phyloP scores from a whole-genome alignment of 805 yeast genomes.

The Komagataella pseudopastoris region DNA sequence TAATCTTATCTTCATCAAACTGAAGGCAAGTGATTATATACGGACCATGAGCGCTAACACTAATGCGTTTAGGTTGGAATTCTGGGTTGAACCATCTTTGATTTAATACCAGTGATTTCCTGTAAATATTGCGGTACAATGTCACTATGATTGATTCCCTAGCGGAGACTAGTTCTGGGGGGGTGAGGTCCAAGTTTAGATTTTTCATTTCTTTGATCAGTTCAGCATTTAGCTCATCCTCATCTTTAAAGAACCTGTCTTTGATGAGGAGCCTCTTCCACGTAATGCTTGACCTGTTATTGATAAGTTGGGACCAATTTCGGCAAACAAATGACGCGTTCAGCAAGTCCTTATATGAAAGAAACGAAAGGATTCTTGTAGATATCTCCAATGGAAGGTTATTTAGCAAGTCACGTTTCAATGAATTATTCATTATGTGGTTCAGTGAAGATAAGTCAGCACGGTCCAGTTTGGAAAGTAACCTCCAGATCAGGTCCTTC shows the following conservation, averaged over 20 bases:
- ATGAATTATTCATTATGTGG: conserved; percentile 32
- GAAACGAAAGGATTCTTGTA: conserved; percentile 43
- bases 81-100: conserved; percentile 72
- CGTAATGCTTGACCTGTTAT: conserved; percentile 42
- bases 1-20: conserved; percentile 79
- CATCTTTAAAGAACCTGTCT: conserved; percentile 44
- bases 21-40: conserved; percentile 92
- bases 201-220: conserved; percentile 7
- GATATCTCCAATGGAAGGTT: conserved; percentile 67
- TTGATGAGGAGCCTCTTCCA: conserved; percentile 58
- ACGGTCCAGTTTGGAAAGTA: conserved; percentile 47
- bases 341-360: conserved; percentile 52
- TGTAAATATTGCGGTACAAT: conserved; percentile 40
- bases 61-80: conserved; percentile 52
- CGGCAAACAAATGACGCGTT: conserved; percentile 51
- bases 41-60: conserved; percentile 55
- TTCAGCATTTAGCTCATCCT: conserved; percentile 28
- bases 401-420: conserved; percentile 62
- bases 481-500: conserved; percentile 26
- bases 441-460: conserved; percentile 47
- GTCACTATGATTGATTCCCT: neutral
- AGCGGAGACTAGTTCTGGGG: conserved; percentile 6
- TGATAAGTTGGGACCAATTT: conserved; percentile 49
- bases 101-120: conserved; percentile 41
- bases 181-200: neutral